Evolutionary conservation across 805 yeast genomes (phyloP).

Genomic region (Lipomyces orientalis): DNA sequence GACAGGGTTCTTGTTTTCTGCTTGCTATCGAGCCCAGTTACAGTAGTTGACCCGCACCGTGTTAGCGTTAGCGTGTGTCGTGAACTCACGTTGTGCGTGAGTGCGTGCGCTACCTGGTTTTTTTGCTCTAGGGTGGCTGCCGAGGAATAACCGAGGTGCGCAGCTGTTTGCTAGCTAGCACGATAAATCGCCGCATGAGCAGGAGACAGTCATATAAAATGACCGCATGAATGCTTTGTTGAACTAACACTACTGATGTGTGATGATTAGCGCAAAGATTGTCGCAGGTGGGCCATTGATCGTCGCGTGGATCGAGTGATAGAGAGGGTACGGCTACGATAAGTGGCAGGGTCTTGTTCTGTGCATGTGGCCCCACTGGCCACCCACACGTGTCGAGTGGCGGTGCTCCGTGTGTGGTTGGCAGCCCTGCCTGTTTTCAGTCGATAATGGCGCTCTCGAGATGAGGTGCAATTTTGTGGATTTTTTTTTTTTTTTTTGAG

Average conservation of each 20-base stretch:
- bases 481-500: too few species aligned
- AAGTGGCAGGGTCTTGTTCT: not conserved
- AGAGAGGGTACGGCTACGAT: not conserved
- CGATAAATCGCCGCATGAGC: not conserved
- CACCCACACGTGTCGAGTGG: not conserved
- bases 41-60: not conserved
- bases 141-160: too few species aligned
- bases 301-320: conserved; percentile 4
- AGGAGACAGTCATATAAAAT: not conserved
- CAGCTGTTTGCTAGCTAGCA: too few species aligned
- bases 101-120: too few species aligned
- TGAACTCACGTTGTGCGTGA: too few species aligned
- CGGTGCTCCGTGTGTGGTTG: too few species aligned
- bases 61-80: not conserved
- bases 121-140: too few species aligned
- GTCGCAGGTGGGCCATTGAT: not conserved
- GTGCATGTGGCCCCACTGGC: conserved; percentile 3
- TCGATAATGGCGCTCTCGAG: too few species aligned
- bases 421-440: too few species aligned
- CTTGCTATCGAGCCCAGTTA: not conserved
- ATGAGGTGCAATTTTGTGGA: too few species aligned
- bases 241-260: not conserved
- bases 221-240: not conserved
- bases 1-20: not conserved
- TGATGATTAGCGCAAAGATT: not conserved